These are phyloP conservation scores for Rhodosporidiobolus sp. DNA, from an alignment of 768 basidiomycete genomes.

Conservation along the genomic window DNA sequence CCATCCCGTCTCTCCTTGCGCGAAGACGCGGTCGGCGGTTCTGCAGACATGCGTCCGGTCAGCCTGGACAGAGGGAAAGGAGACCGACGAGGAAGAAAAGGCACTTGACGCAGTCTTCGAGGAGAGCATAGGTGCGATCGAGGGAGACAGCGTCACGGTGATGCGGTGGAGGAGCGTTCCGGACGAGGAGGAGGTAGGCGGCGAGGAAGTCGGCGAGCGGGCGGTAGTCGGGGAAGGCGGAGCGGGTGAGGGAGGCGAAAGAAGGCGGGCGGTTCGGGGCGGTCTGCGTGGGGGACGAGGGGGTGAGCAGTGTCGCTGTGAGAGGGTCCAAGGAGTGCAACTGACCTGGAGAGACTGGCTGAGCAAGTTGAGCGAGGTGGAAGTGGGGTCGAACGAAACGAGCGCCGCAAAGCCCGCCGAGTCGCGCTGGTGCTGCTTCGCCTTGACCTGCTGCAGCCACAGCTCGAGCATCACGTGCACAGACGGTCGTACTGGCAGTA, in stretches of 20 bases:
- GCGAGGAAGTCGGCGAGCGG: slow-evolving; percentile 40
- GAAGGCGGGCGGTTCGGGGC: slow-evolving; percentile 6
- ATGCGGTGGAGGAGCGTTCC: slow-evolving; percentile 20
- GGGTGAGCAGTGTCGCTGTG: neutral
- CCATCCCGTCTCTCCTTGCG: slow-evolving; percentile 34
- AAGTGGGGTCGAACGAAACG: neutral
- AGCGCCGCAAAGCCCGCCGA: neutral
- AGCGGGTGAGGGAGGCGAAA: slow-evolving; percentile 24
- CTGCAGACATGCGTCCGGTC: neutral
- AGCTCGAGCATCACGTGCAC: neutral
- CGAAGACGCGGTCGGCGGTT: slow-evolving; percentile 29
- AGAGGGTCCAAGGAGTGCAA: neutral
- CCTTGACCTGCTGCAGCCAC: slow-evolving; percentile 5
- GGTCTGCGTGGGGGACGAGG: neutral
- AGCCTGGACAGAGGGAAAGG: neutral
- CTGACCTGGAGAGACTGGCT: slow-evolving; percentile 9
- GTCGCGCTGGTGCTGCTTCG: neutral
- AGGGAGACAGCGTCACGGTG: neutral
- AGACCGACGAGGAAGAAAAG: neutral
- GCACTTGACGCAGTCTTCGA: slow-evolving; percentile 40
- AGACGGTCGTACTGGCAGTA: no score
- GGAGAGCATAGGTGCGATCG: slow-evolving; percentile 17
- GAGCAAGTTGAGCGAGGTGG: slow-evolving; percentile 3
- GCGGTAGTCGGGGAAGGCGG: slow-evolving; percentile 28
- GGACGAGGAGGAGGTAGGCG: slow-evolving; percentile 34